Evolutionary conservation across 2,329 filamentous ascomycete species (phyloP).

Genomic region (Colletotrichum sublineola): DNA sequence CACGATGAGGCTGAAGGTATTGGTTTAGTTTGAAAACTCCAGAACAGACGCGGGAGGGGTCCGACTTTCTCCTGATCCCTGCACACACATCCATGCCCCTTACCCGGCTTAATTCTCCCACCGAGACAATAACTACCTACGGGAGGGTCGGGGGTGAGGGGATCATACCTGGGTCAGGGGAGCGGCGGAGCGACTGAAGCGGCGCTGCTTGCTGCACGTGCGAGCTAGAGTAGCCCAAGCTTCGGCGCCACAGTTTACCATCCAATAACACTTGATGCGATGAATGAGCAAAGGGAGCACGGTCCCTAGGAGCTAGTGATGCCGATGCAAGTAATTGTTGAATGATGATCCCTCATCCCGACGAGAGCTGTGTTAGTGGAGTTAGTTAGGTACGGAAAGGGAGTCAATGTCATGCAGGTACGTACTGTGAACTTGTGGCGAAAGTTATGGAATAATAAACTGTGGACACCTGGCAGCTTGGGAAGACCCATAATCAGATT

Average conservation of each 20-base stretch:
- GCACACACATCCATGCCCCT: conserved; percentile 16
- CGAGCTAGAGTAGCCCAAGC: conserved; percentile 25
- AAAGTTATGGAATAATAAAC: background rate
- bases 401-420: background rate
- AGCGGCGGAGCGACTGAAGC: background rate
- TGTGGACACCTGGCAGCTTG: conserved; percentile 4
- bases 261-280: conserved; percentile 22
- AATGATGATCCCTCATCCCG: conserved; percentile 9
- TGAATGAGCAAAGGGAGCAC: conserved; percentile 18
- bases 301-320: conserved; percentile 33
- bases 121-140: background rate
- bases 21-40: background rate
- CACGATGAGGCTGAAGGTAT: conserved; percentile 15
- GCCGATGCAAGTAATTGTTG: conserved; percentile 18
- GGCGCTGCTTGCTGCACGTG: conserved; percentile 15
- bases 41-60: background rate
- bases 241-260: conserved; percentile 24
- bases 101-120: conserved; percentile 22
- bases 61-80: conserved; percentile 8
- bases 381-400: background rate
- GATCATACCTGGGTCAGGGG: background rate
- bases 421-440: background rate
- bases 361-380: background rate
- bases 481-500: background rate
- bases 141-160: background rate